Base-by-base conservation (phyloP, 2,329 filamentous ascomycete genomes). In the Fusarium penzigii region DNA sequence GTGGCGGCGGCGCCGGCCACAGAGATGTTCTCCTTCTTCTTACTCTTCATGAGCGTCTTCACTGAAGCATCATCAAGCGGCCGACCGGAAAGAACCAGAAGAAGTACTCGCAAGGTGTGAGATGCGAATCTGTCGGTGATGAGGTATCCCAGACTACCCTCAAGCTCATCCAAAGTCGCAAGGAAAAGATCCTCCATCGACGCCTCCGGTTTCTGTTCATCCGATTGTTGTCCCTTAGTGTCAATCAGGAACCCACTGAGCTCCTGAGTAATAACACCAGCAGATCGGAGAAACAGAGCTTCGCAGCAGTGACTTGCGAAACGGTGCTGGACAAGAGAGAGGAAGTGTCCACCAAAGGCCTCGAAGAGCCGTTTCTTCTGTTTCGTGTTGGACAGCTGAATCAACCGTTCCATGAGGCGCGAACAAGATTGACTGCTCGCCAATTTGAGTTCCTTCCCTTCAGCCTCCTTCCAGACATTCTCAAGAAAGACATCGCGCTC, bases 251-350 rank as follows among this genome's bases (percentile, higher is more conserved):
- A 76, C 42, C 68, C 81, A 59, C 68, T 79, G 70, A 90, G 72
- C 71, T 96, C 92, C 55, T 87, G 78, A 13, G 88, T 88, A 38
- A 96, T 89, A 11, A 88, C 75, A 1, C 89, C 87, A 0, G 92
- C 92, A 2, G 90, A 88, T 58, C 89, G 85, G 44, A 92, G 78
- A 70, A 99, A 97, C 32, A 99, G 80, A 25, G 90, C 90, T 75
- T 99, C 94, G 70, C 92, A 97, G 74, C 93, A 97, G 76, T 99
- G 94, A 55, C 92, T 96, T 6, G 94, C 94, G 66, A 99, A 99
- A 16, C 94, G 88, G 74, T 99, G 94, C 69, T 95, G 92, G 46
- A 97, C 86, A 29, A 99, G 82, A 64, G 92, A 88, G 52, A 93
- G 77, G 72, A 97, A 96, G 72, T 97, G 90, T 34, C 88, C 87